Conservation (phyloP, 176 grass and related monocot genomes). For the Ampelocalamus luodianensis region DNA sequence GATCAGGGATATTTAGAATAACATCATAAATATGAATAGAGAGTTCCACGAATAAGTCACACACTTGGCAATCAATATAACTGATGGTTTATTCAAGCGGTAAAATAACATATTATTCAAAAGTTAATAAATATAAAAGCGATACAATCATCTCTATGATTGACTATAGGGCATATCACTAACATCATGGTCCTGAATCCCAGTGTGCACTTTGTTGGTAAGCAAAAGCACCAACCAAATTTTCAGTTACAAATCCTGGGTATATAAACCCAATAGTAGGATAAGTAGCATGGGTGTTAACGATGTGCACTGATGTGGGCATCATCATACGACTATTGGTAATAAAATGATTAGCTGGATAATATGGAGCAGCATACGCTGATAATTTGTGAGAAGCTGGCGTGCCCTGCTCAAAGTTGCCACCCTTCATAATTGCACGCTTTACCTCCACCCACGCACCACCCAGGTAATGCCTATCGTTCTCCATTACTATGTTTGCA, state of each 20-base stretch:
- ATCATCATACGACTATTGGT: background rate
- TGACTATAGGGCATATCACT: too few relatives aligned
- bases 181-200: background rate
- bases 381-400: background rate
- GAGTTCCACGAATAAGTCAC: too few relatives aligned
- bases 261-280: background rate
- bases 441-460: constrained; percentile 32
- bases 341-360: background rate
- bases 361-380: background rate
- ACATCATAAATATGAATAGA: too few relatives aligned
- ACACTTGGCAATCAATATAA: too few relatives aligned
- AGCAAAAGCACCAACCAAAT: background rate
- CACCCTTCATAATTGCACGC: constrained; percentile 11
- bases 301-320: background rate
- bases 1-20: too few relatives aligned
- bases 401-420: background rate
- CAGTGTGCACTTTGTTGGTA: background rate
- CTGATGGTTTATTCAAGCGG: too few relatives aligned
- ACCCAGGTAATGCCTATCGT: background rate
- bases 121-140: too few relatives aligned
- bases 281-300: background rate
- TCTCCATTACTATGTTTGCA: constrained; percentile 4
- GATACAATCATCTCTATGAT: too few relatives aligned
- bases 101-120: too few relatives aligned
- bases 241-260: background rate